Base-by-base conservation (phyloP, 108 stramenopile species). In the Seminavis robusta region DNA sequence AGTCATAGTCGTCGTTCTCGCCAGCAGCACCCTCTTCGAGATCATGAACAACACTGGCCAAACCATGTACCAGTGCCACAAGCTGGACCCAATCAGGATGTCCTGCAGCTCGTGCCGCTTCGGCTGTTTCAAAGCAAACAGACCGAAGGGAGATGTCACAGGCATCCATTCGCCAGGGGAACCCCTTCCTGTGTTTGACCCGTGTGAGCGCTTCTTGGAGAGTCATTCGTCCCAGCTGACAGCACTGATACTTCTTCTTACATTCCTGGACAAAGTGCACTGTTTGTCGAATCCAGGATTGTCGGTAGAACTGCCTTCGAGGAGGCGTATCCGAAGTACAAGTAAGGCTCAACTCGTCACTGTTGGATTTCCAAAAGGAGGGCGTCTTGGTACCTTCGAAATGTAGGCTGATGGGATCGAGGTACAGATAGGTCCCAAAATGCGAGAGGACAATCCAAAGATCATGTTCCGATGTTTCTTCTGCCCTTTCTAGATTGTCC, bases 61-160 rank as follows among this genome's bases (percentile, higher is more conserved):
- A 54, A 42, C 57, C 70, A 33, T 79, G 73, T 40, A 80, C 45
- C 23, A 81, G 38, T 19, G 76, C 79, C 30, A 80, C 61, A 7
- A 84, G 47, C 40, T 79, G 78, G 7, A 84, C 61, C 83, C 83
- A 84, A 48, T 84, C 83, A n/a, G 76, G 79, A 38, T 77, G 62
- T 0, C 79, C 83, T 28, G 52, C 69, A 4, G 40, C 50, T 30
- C 79, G 73, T 17, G 68, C 66, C 26, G 48, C 41, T 43, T 84
- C 79, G 9, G 79, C 75, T 47, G 70, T 76, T 13, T 56, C 57
- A 63, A 74, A 76, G 31, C 59, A 51, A 39, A 71, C 63, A 29
- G 73, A 74, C 15, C 82, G 59, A 27, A 84, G 47, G n/a, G 82
- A 84, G 19, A 56, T 51, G 0, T 43, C 19, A 17, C 40, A 56